phyloP scores from a whole-genome alignment of 208 protist species.

The Zelonia costaricensis region DNA sequence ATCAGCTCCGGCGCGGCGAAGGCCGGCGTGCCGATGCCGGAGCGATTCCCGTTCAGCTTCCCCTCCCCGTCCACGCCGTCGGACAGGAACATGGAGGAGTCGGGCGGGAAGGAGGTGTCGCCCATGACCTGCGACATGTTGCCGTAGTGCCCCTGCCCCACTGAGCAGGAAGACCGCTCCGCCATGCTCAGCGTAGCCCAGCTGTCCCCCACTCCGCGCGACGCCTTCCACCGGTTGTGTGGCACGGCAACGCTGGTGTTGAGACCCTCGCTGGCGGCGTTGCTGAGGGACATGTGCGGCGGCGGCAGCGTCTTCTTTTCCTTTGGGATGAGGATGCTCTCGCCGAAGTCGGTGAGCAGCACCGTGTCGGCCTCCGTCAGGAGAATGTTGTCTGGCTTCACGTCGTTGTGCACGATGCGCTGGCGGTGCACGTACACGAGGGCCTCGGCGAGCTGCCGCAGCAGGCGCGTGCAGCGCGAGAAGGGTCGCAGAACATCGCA shows the following conservation, averaged over 20 bases:
- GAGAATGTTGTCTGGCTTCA: constrained; percentile 89
- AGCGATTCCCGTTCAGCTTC: constrained; percentile 25
- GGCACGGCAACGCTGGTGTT: constrained; percentile 20
- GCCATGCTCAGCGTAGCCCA: constrained; percentile 10
- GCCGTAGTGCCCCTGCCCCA: not conserved
- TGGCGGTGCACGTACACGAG: constrained; percentile 72
- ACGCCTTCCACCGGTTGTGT: constrained; percentile 27
- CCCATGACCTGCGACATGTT: constrained; percentile 17
- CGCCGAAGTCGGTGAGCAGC: constrained; percentile 86
- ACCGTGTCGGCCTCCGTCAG: constrained; percentile 63
- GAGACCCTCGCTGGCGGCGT: not conserved
- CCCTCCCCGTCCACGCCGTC: constrained; percentile 38
- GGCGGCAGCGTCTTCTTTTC: not conserved
- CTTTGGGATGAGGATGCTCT: constrained; percentile 44
- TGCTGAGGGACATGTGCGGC: not conserved
- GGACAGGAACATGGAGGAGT: constrained; percentile 52
- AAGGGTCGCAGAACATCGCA: constrained; percentile 48
- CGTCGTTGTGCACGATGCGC: constrained; percentile 84
- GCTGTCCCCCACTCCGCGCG: constrained; percentile 15
- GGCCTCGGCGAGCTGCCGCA: constrained; percentile 62
- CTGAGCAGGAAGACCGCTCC: constrained; percentile 4
- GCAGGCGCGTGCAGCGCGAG: constrained; percentile 26
- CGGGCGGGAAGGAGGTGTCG: constrained; percentile 21
- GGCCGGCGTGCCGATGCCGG: constrained; percentile 44
- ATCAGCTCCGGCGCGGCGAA: constrained; percentile 61